Evolutionary conservation across 306 rosid species (phyloP), one percentile per base, ranked within the genome.

Genomic region (Rosa lucieae): DNA sequence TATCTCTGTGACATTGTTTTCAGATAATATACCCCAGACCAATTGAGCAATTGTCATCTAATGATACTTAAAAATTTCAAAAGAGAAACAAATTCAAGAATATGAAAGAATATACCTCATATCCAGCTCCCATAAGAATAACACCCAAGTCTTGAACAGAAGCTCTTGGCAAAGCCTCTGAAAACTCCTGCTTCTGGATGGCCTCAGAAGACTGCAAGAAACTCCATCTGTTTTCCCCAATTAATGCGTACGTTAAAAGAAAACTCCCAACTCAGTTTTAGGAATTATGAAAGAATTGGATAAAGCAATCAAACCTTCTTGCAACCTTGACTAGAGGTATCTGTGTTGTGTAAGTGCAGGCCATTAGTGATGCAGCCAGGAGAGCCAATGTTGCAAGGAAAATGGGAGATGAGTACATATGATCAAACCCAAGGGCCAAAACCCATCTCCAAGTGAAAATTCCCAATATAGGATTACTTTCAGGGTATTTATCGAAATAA

Each of bases 401-500:
- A 83, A 91, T 46, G 72, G 97, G 92, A 39, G 98, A 89, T 4
- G 98, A 78, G 89, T 37, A 92, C 96, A 95, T 91, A 88, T 92
- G 99, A 80, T 95, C 99, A 88, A 95, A 91, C 46, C 99, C 99
- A 78, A 91, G 92, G 32, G 94, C 75, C 53, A 95, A 94, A 80
- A 92, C 81, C 99, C 99, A 95, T 92, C 93, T 92, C 99, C 98
- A 92, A 67, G 92, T 90, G 76, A 95, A 90, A 83, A 95, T 85
- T 80, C 99, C 99, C 75, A 92, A 79, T 23, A 90, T 78, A 2
- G 99, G 98, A 75, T 87, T 89, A 55, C 84, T 94, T 84, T 95
- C 99, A 69, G 99, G 91, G 75, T 77, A 95, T 20, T 91, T 85
- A 82, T 93, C 86, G 88, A 90, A 86, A 84, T 95, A 95, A 75